Conservation (phyloP, 2,329 filamentous ascomycete species). For the Clonostachys chloroleuca region DNA sequence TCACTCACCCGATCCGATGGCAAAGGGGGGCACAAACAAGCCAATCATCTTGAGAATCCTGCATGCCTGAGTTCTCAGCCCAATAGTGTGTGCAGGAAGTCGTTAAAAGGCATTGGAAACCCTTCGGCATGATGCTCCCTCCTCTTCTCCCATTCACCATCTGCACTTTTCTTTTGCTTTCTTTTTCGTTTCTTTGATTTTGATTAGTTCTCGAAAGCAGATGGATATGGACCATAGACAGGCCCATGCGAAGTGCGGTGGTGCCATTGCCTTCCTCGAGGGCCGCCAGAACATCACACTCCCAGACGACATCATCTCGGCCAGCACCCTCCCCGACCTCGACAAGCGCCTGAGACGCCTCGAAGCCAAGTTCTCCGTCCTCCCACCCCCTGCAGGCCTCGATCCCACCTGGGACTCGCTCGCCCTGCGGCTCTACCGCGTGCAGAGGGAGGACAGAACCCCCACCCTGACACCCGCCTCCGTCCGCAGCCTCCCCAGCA, state of each 20-base stretch:
- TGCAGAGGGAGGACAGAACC: neutral
- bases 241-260: neutral
- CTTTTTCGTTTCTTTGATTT: too few relatives aligned
- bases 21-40: too few relatives aligned
- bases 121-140: too few relatives aligned
- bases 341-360: neutral
- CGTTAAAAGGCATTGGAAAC: too few relatives aligned
- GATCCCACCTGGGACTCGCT: neutral
- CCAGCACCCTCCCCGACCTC: neutral
- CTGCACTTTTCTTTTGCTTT: too few relatives aligned
- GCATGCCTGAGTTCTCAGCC: too few relatives aligned
- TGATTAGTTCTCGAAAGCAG: too few relatives aligned
- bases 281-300: neutral
- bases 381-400: neutral
- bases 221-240: too few relatives aligned
- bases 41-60: too few relatives aligned
- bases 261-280: neutral
- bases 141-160: too few relatives aligned
- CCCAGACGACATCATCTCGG: neutral
- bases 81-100: too few relatives aligned
- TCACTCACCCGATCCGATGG: too few relatives aligned
- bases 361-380: neutral
- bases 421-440: neutral
- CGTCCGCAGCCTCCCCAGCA: neutral
- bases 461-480: neutral